phyloP scores from a whole-genome alignment of 2,329 filamentous ascomycete genomes.

The Teratosphaeria nubilosa region DNA sequence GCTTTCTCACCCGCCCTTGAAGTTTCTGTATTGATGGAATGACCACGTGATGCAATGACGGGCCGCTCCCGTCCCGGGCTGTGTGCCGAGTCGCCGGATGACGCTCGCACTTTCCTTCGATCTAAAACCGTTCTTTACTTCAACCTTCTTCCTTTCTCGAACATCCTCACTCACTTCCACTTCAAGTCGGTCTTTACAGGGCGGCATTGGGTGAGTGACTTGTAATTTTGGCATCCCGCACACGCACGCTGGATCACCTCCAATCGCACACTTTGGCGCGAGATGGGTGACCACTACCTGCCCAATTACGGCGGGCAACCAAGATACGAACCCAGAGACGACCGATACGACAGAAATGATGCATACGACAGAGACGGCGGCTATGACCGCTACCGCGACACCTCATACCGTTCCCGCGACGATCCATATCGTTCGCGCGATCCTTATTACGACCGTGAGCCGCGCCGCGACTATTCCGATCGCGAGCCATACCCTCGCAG shows the following conservation, averaged over 20 bases:
- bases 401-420: neutral
- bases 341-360: neutral
- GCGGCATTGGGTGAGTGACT: neutral
- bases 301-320: neutral
- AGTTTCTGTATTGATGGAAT: no score
- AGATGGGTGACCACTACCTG: constrained; percentile 4
- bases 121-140: neutral
- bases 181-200: neutral
- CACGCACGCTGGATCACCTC: neutral
- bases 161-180: neutral
- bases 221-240: neutral
- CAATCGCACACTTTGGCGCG: neutral
- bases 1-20: no score
- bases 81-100: neutral
- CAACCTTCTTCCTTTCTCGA: neutral
- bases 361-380: neutral
- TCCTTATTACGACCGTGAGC: neutral
- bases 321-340: neutral
- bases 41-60: no score
- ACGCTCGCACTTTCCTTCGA: neutral
- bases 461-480: constrained; percentile 1
- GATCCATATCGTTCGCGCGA: constrained; percentile 1
- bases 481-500: neutral
- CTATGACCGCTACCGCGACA: neutral
- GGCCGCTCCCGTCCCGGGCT: neutral